A percentile compares a stretch with the other conserved stretches of the same genome.
Conservation (phyloP, 2,329 filamentous ascomycete species). For the Penicillium rolfsii region DNA sequence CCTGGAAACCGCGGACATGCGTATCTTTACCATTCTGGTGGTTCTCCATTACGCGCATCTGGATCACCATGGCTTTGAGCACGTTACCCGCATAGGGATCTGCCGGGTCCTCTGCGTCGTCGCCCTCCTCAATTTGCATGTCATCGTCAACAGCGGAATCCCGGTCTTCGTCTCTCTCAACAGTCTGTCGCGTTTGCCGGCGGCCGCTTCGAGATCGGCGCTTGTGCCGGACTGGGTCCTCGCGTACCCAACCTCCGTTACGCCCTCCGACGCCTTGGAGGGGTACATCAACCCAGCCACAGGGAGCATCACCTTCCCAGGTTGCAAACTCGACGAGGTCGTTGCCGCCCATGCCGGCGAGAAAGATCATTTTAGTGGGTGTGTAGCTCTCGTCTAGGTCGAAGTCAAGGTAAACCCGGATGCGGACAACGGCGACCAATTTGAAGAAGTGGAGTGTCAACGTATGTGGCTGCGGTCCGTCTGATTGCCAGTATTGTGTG, state of each 20-base stretch:
- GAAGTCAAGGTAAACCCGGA: conserved; percentile 74
- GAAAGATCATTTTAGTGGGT: conserved; percentile 86
- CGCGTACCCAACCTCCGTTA: conserved; percentile 37
- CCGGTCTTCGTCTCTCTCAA: conserved; percentile 17
- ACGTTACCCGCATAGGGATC: conserved; percentile 66
- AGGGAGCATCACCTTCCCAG: conserved; percentile 75
- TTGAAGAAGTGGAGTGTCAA: conserved; percentile 66
- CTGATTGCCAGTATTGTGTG: conserved; percentile 66
- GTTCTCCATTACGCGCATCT: conserved; percentile 90
- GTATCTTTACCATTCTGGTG: conserved; percentile 99
- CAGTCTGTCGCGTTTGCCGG: conserved; percentile 17
- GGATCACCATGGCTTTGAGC: conserved; percentile 83
- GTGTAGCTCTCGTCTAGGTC: conserved; percentile 94
- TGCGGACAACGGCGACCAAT: conserved; percentile 54
- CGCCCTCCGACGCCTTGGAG: conserved; percentile 63
- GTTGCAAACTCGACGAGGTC: conserved; percentile 86
- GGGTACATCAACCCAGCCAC: conserved; percentile 89
- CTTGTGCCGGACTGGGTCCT: conserved; percentile 25
- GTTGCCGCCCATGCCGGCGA: conserved; percentile 87
- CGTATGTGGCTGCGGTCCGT: conserved; percentile 67
- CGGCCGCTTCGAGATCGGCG: conserved; percentile 14
- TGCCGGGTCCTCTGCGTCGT: conserved; percentile 30
- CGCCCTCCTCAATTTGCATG: conserved; percentile 33
- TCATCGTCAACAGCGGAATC: conserved; percentile 35
- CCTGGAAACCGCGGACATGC: conserved; percentile 90